Evolutionary conservation across 306 rosid species (phyloP).

Genomic region (Quercus berberidifolia): DNA sequence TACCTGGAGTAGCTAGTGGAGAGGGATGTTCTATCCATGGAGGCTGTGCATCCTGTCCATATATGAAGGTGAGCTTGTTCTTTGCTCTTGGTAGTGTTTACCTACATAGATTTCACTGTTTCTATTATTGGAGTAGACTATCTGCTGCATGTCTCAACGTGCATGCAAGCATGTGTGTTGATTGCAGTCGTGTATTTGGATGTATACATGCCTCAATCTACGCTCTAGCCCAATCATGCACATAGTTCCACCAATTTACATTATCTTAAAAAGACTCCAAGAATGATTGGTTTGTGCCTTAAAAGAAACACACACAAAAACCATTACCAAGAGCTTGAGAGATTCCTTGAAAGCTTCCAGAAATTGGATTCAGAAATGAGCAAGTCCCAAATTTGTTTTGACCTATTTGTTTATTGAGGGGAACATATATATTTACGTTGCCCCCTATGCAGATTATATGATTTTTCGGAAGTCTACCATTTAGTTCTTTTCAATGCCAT

Average conservation of each 20-base stretch:
- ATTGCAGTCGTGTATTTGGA: not conserved
- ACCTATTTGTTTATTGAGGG: too few relatives aligned
- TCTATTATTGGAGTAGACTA: not conserved
- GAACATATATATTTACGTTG: too few relatives aligned
- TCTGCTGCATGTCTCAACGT: not conserved
- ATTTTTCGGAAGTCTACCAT: too few relatives aligned
- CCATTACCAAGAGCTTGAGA: too few relatives aligned
- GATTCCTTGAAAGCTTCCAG: too few relatives aligned
- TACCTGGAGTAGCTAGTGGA: constrained; percentile 88
- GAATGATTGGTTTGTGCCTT: too few relatives aligned
- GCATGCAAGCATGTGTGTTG: not conserved
- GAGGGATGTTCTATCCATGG: constrained; percentile 97
- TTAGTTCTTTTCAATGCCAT: not conserved
- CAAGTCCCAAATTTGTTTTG: too few relatives aligned
- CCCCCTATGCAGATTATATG: too few relatives aligned
- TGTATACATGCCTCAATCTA: not conserved
- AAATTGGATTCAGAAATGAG: too few relatives aligned
- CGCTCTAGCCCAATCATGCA: not conserved
- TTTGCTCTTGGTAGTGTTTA: not conserved
- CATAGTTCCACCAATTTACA: not conserved
- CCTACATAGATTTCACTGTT: constrained; percentile 5
- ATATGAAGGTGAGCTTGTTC: constrained; percentile 74
- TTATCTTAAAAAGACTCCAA: not conserved
- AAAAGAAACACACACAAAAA: too few relatives aligned
- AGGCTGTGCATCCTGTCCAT: constrained; percentile 98